Evolutionary conservation across 495 filamentous ascomycete species (phyloP), one percentile per base, ranked within the genome.

Genomic region (Xylaria longipes): DNA sequence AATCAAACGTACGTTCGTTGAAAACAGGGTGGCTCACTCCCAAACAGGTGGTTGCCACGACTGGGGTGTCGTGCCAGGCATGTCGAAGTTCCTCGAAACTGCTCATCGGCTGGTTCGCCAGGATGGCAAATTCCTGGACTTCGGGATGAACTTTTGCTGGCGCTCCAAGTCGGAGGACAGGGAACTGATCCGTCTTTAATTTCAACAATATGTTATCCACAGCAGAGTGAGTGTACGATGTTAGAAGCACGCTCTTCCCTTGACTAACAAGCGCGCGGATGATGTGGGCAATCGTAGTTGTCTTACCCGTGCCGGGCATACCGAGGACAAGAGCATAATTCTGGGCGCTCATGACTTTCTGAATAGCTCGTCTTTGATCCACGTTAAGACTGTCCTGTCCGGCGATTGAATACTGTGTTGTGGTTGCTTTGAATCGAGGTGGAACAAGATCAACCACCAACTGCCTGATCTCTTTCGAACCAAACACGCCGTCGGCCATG

Each of bases 291-390:
- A 98, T 97, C 1, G 96, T 99, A 0, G 96, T 98, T 6, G 96
- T 99, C 78, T 99, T 99, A 62, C 96, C 96, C 12, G 96, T 99
- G 12, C 96, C 96, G 1, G 96, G 96, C 96, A 99, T 98, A 20
- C 96, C 96, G 6, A 98, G 89, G 7, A 98, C 93, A 20, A 99
- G 87, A 6, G 96, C 95, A 80, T 98, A 99, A 80, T 99, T 94
- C 69, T 90, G 87, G 15, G 96, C 96, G 79, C 90, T 93, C 94
- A 98, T 95, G 61, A 97, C 94, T 77, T 98, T 98, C 74, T 93
- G 86, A 64, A 98, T 93, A 0, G 96, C 96, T 57, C 85, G 86
- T 71, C 86, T 90, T 79, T 99, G 96, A 75, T 98, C 96, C 15
- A 91, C 84, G 73, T 99, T 99, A 56, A 99, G 85, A 62, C 82